Conservation (phyloP, 2,329 filamentous ascomycete species). For the Rutstroemia sp. region DNA sequence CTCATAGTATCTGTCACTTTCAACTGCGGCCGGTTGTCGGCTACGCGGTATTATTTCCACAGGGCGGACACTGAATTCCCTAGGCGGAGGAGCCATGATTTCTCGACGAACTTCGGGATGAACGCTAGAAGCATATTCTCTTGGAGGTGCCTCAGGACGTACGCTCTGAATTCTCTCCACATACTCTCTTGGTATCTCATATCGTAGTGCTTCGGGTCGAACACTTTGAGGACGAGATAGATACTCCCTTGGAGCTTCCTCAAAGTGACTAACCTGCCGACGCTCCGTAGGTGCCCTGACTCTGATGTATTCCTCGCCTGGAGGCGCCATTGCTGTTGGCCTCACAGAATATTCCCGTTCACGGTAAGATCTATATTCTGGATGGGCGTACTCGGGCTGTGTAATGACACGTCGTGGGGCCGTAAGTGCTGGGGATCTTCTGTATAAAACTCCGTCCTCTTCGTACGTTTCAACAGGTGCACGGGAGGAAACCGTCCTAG, state of each 20-base stretch:
- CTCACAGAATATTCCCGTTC: conserved; percentile 51
- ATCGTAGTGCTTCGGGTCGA: conserved; percentile 41
- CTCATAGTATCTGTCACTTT: conserved; percentile 24
- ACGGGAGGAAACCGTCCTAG: conserved; percentile 22
- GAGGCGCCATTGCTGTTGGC: conserved; percentile 29
- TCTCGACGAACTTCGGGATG: conserved; percentile 29
- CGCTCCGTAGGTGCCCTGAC: conserved; percentile 31
- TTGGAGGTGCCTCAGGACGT: conserved; percentile 24
- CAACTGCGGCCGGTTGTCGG: conserved; percentile 16
- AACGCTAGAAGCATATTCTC: conserved; percentile 31
- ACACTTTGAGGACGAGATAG: conserved; percentile 41
- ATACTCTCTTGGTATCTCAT: conserved; percentile 37
- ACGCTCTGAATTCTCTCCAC: conserved; percentile 36
- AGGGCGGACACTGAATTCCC: conserved; percentile 27
- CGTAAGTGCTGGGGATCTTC: conserved; percentile 43
- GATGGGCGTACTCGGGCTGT: conserved; percentile 49
- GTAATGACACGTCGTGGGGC: conserved; percentile 52
- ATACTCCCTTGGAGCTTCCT: conserved; percentile 46
- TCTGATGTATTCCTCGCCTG: conserved; percentile 35
- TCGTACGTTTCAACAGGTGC: conserved; percentile 24
- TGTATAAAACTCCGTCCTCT: conserved; percentile 34
- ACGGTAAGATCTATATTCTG: conserved; percentile 43
- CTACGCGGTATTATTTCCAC: conserved; percentile 19
- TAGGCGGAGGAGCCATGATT: conserved; percentile 19
- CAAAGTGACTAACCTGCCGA: conserved; percentile 30